Evolutionary conservation across 2,329 filamentous ascomycete species (phyloP).

Genomic region (Trichocomaceae sp.): DNA sequence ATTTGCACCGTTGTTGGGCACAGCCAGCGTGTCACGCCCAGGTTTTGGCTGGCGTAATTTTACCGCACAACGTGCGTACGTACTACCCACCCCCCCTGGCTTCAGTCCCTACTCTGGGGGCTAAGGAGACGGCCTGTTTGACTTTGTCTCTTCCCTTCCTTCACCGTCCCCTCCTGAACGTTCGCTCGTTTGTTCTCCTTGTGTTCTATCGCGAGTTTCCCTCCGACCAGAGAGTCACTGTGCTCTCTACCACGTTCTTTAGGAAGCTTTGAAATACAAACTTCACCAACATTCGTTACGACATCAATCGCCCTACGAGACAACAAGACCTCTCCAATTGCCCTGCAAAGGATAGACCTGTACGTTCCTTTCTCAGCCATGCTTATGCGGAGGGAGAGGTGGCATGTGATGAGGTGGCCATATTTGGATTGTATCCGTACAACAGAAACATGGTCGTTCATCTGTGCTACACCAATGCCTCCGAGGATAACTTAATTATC

Average conservation of each 20-base stretch:
- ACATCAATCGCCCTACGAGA: neutral
- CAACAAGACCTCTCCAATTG: neutral
- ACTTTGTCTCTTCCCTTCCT: slow-evolving; percentile 19
- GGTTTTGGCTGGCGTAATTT: neutral
- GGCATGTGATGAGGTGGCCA: neutral
- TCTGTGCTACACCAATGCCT: neutral
- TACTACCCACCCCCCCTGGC: neutral
- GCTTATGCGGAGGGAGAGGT: neutral
- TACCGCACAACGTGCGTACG: neutral
- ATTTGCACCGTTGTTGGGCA: neutral
- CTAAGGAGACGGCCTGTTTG: slow-evolving; percentile 1
- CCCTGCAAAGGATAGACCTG: neutral
- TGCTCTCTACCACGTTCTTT: slow-evolving; percentile 38
- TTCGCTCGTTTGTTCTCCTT: slow-evolving; percentile 14
- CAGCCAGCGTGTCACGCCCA: neutral
- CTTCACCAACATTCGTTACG: neutral
- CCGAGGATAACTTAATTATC: neutral
- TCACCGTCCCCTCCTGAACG: slow-evolving; percentile 20
- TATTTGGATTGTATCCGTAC: neutral
- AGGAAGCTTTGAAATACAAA: slow-evolving; percentile 22
- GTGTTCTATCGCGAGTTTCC: slow-evolving; percentile 25
- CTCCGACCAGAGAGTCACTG: slow-evolving; percentile 35
- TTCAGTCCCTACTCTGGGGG: neutral
- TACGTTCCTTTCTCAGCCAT: neutral
- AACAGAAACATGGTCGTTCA: neutral